These are phyloP conservation scores for Kwoniella dejecticola DNA, from an alignment of 768 basidiomycete genomes.

Conservation along the genomic window DNA sequence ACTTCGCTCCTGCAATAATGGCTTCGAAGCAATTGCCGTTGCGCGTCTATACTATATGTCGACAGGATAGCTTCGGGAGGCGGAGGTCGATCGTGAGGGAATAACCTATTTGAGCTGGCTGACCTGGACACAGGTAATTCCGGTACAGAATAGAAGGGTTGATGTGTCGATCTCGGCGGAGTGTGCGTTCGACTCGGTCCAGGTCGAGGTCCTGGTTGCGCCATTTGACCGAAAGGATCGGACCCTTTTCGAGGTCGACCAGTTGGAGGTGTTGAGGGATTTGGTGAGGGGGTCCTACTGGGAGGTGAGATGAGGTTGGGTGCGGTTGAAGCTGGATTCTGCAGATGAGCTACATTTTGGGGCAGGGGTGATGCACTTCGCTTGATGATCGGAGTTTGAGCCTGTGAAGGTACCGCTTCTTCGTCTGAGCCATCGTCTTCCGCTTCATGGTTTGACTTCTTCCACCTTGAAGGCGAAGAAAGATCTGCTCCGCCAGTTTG, in stretches of 20 bases:
- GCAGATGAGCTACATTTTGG: background rate
- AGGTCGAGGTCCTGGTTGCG: slow-evolving; percentile 4
- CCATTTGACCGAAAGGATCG: slow-evolving; percentile 43
- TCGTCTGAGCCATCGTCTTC: slow-evolving; percentile 16
- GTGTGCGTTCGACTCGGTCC: slow-evolving; percentile 10
- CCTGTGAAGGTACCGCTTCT: background rate
- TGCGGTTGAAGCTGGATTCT: slow-evolving; percentile 27
- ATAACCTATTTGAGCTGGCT: slow-evolving; percentile 24
- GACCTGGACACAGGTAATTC: slow-evolving; percentile 35
- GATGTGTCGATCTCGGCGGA: slow-evolving; percentile 26
- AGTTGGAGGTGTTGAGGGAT: slow-evolving; percentile 2
- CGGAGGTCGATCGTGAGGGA: slow-evolving; percentile 40
- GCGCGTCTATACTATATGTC: slow-evolving; percentile 68
- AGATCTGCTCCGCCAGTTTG: slow-evolving; percentile 52
- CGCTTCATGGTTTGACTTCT: background rate
- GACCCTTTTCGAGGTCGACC: slow-evolving; percentile 29
- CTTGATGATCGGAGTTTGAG: background rate
- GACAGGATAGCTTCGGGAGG: slow-evolving; percentile 62
- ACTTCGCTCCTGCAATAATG: slow-evolving; percentile 93
- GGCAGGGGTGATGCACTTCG: slow-evolving; percentile 9
- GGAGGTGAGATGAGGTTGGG: slow-evolving; percentile 31
- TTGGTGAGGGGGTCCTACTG: slow-evolving; percentile 12
- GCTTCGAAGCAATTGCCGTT: slow-evolving; percentile 72
- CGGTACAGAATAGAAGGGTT: slow-evolving; percentile 49
- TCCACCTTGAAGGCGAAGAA: slow-evolving; percentile 13